Evolutionary conservation across 2,329 filamentous ascomycete genomes (phyloP), one percentile per base, ranked within the genome.

Genomic region (Lecanicillium sp.): DNA sequence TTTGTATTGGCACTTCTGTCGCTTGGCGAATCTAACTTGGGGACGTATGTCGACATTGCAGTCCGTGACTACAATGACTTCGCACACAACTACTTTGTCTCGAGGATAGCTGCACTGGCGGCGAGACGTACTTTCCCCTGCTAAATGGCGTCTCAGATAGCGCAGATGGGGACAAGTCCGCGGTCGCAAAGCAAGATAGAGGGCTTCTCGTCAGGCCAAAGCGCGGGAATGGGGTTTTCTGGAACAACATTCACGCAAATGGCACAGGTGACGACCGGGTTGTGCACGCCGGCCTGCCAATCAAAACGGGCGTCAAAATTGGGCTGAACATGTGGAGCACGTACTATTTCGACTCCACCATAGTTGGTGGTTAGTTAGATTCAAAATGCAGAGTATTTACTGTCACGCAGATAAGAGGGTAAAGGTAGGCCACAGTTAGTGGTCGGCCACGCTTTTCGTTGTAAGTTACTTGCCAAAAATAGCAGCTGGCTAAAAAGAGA

Each of bases 321-420:
- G 69, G 67, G 8, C 68, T 72, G 65, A 72, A 73, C 48, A 71
- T 73, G 44, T 72, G 69, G 69, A 38, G 39, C 27, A n/a, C 10
- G 9, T 49, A 49, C 29, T 38, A 33, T n/a, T 67, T 42, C 11
- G 45, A 48, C 17, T 17, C 14, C 14, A 37, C 38, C 9, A 1
- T 41, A 14, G 20, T 48, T 10, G 44, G 44, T 72, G 26, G 41
- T n/a, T n/a, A n/a, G n/a, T n/a, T n/a, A n/a, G n/a, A n/a, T n/a
- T n/a, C n/a, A n/a, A n/a, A n/a, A n/a, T 30, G 27, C 27, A 30
- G 27, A 30, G 27, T 30, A 30, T 30, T 30, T 30, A 30, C 27
- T 30, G 14, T 30, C 27, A 30, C 27, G 27, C 27, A 30, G 27
- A 30, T 30, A 30, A 30, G 27, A 30, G 27, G 14, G 27, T 30